phyloP scores from a whole-genome alignment of 2,329 filamentous ascomycete species.

The Trichoderma semiorbis region DNA sequence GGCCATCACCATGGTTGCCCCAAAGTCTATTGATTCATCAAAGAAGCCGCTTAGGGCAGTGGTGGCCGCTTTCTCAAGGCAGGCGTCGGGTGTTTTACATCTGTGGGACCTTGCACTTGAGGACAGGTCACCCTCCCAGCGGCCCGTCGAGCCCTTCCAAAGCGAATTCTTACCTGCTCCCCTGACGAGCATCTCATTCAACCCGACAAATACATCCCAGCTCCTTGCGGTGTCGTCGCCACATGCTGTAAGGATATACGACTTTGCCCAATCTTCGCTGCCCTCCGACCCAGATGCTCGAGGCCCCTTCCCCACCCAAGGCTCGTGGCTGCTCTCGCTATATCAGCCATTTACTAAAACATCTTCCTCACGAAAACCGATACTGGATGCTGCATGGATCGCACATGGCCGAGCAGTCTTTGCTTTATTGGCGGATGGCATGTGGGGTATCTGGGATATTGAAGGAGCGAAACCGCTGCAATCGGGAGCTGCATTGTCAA shows the following conservation, averaged over 20 bases:
- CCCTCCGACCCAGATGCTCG: conserved; percentile 49
- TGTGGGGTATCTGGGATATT: conserved; percentile 67
- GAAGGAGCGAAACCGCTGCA: conserved; percentile 52
- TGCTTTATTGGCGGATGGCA: conserved; percentile 57
- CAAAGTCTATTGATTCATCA: conserved; percentile 39
- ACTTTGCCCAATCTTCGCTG: conserved; percentile 54
- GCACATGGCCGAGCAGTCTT: conserved; percentile 57
- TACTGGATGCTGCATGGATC: conserved; percentile 63
- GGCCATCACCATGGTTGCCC: conserved; percentile 50
- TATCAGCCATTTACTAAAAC: conserved; percentile 55
- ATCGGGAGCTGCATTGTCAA: conserved; percentile 43
- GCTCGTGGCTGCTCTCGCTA: conserved; percentile 62
- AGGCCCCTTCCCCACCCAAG: conserved; percentile 53
- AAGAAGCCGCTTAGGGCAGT: conserved; percentile 42
- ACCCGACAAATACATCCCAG: conserved; percentile 56
- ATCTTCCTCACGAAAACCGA: conserved; percentile 51
- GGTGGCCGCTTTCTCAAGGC: conserved; percentile 58
- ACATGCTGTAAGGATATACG: conserved; percentile 59
- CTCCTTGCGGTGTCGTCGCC: conserved; percentile 54
- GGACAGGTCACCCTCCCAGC: conserved; percentile 29
- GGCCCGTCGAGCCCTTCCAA: conserved; percentile 52
- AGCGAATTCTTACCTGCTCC: conserved; percentile 56
- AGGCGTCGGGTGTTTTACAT: conserved; percentile 56
- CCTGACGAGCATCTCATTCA: conserved; percentile 57
- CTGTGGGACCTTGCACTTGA: conserved; percentile 57